phyloP scores from a whole-genome alignment of 2,329 filamentous ascomycete species.

The Epichloe sibirici region DNA sequence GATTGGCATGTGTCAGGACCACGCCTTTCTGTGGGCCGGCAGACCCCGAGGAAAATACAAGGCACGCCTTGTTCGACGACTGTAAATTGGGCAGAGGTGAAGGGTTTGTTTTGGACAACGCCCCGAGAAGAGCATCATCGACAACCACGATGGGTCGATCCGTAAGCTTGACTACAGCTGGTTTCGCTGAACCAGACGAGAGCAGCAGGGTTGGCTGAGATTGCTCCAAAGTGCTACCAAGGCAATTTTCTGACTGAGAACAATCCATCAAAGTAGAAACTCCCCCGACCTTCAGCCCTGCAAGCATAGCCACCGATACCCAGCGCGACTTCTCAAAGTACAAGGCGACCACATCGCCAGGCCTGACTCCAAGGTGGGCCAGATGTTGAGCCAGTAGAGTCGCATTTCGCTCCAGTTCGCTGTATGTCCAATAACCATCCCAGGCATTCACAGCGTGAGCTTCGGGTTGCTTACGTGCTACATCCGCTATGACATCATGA shows the following conservation, averaged over 20 bases:
- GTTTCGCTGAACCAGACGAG: not conserved
- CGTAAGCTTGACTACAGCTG: not conserved
- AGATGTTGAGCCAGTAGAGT: conserved; percentile 9
- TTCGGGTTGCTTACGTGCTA: conserved; percentile 1
- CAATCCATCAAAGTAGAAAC: conserved; percentile 10
- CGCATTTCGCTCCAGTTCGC: conserved; percentile 11
- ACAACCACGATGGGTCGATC: not conserved
- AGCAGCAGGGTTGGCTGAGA: not conserved
- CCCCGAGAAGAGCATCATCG: not conserved
- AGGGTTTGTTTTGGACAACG: not conserved
- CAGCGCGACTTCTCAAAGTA: conserved; percentile 15
- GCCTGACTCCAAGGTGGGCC: not conserved
- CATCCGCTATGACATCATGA: not conserved
- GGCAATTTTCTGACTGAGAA: not conserved
- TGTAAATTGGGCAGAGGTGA: not conserved
- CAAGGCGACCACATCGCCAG: conserved; percentile 11
- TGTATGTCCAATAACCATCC: conserved; percentile 14
- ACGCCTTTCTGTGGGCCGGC: not conserved
- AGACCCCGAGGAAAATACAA: not conserved
- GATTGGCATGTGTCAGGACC: not conserved
- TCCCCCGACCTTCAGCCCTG: conserved; percentile 14
- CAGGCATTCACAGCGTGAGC: conserved; percentile 9
- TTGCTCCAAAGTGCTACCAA: not conserved
- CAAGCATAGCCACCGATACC: conserved; percentile 14
- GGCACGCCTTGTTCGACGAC: not conserved